A percentile compares a stretch with the other conserved stretches of the same genome.
Conservation (phyloP, 345 rosid genomes). For the Cardamine occulta region DNA sequence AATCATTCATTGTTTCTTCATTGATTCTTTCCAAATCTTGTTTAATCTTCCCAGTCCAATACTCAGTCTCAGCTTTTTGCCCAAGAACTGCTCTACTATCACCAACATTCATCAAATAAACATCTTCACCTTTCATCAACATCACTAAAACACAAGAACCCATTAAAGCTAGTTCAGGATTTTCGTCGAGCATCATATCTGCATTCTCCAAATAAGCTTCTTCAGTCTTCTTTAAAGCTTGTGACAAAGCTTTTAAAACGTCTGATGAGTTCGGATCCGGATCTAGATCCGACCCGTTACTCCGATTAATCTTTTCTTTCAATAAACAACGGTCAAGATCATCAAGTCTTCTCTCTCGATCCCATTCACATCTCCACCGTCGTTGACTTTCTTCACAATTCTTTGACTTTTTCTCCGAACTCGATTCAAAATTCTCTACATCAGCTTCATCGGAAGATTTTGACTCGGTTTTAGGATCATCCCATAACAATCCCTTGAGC, state of each 20-base stretch:
- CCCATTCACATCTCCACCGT: slow-evolving; percentile 78
- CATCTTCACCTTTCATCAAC: slow-evolving; percentile 97
- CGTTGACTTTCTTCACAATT: slow-evolving; percentile 76
- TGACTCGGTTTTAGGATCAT: slow-evolving; percentile 55
- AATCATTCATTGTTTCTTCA: slow-evolving; percentile 86
- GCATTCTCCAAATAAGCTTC: slow-evolving; percentile 78
- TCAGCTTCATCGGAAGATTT: slow-evolving; percentile 2
- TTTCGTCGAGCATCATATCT: slow-evolving; percentile 82
- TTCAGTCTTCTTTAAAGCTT: slow-evolving; percentile 87
- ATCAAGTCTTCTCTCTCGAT: slow-evolving; percentile 66
- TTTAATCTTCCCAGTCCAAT: slow-evolving; percentile 66
- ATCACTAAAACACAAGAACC: slow-evolving; percentile 95
- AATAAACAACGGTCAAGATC: slow-evolving; percentile 68
- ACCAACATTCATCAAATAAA: slow-evolving; percentile 93
- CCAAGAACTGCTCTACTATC: slow-evolving; percentile 94
- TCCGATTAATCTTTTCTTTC: slow-evolving; percentile 57
- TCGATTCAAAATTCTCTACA: slow-evolving; percentile 25
- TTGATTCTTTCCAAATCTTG: slow-evolving; percentile 91
- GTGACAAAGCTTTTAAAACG: slow-evolving; percentile 79
- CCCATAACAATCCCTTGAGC: slow-evolving; percentile 90
- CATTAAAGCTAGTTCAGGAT: slow-evolving; percentile 93
- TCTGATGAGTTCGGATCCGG: slow-evolving; percentile 62
- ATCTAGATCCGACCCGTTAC: slow-evolving; percentile 36
- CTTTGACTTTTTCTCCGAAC: slow-evolving; percentile 49
- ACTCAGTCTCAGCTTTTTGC: slow-evolving; percentile 70